Percentiles rank a stretch among this genome's conserved stretches.
Evolutionary conservation across 2,329 filamentous ascomycete species (phyloP).

Genomic region (Clonostachys rhizophaga): DNA sequence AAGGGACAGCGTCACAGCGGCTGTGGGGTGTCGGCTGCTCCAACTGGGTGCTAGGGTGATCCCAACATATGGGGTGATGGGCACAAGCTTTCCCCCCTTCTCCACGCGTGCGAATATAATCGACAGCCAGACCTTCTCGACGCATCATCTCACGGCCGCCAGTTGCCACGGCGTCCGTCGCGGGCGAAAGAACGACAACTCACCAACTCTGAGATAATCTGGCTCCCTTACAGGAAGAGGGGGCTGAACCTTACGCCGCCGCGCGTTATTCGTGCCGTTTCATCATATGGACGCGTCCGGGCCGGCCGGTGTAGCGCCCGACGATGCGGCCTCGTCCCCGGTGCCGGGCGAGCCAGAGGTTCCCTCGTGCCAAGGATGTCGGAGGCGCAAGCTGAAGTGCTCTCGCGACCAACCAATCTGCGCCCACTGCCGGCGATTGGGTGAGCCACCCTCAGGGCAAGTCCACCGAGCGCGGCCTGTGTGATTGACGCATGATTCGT

Average conservation of each 20-base stretch:
- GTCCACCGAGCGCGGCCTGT: too few species aligned
- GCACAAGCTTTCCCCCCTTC: too few species aligned
- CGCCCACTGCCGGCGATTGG: constrained; percentile 18
- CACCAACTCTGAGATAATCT: too few species aligned
- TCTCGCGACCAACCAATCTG: constrained; percentile 24
- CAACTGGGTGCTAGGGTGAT: too few species aligned
- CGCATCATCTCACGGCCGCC: constrained; percentile 9
- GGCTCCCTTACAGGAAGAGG: too few species aligned
- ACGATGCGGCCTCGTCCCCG: not conserved
- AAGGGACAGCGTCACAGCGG: too few species aligned
- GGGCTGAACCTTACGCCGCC: too few species aligned
- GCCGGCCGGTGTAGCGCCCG: not conserved
- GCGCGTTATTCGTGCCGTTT: not conserved
- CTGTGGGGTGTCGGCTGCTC: too few species aligned
- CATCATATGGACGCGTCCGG: not conserved
- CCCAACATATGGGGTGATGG: too few species aligned
- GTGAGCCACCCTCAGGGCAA: constrained; percentile 5
- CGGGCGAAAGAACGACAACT: too few species aligned
- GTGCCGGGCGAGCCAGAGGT: constrained; percentile 6
- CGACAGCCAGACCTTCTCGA: constrained; percentile 1
- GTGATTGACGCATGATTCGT: not conserved
- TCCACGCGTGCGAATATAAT: too few species aligned
- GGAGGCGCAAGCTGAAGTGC: constrained; percentile 24
- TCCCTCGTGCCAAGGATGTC: constrained; percentile 23
- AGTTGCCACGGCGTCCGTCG: constrained; percentile 4